Evolutionary conservation across 257 asterid genomes (phyloP).

Genomic region (Solanum chmielewskii): DNA sequence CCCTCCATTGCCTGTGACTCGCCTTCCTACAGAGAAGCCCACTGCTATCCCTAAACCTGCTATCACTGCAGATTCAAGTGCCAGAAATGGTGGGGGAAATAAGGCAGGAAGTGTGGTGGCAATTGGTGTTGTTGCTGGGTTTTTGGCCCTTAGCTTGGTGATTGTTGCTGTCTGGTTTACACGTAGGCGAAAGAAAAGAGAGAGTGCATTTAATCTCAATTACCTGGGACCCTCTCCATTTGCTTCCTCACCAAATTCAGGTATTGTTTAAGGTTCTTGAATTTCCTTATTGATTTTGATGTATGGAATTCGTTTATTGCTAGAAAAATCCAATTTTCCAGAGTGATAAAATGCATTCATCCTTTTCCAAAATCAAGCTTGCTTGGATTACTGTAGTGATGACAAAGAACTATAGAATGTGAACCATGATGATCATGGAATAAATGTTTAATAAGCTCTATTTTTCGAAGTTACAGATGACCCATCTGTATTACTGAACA

Average conservation of each 20-base stretch:
- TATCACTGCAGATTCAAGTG: slow-evolving; percentile 19
- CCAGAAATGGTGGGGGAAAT: slow-evolving; percentile 26
- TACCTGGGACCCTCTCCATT: slow-evolving; percentile 55
- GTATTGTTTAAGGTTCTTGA: slow-evolving; percentile 17
- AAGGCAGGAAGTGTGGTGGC: slow-evolving; percentile 39
- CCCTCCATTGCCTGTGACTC: slow-evolving; percentile 22
- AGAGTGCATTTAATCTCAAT: slow-evolving; percentile 26
- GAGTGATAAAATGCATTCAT: neutral
- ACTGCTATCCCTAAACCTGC: slow-evolving; percentile 38
- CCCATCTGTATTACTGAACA: neutral
- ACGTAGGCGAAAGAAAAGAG: slow-evolving; percentile 46
- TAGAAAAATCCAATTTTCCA: neutral
- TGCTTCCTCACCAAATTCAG: slow-evolving; percentile 82
- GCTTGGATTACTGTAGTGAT: neutral
- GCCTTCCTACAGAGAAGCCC: slow-evolving; percentile 45
- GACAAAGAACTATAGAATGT: neutral
- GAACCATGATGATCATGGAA: neutral
- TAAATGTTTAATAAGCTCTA: neutral
- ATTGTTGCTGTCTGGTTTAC: slow-evolving; percentile 51
- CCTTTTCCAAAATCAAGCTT: neutral
- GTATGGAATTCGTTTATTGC: neutral
- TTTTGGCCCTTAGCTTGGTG: slow-evolving; percentile 51
- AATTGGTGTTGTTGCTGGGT: slow-evolving; percentile 43
- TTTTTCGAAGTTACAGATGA: neutral
- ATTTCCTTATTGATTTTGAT: neutral